A percentile compares a stretch with the other conserved stretches of the same genome.
These are phyloP conservation scores for Coemansia sp. DNA, from an alignment of 192 early-diverging fungal species.

Conservation along the genomic window DNA sequence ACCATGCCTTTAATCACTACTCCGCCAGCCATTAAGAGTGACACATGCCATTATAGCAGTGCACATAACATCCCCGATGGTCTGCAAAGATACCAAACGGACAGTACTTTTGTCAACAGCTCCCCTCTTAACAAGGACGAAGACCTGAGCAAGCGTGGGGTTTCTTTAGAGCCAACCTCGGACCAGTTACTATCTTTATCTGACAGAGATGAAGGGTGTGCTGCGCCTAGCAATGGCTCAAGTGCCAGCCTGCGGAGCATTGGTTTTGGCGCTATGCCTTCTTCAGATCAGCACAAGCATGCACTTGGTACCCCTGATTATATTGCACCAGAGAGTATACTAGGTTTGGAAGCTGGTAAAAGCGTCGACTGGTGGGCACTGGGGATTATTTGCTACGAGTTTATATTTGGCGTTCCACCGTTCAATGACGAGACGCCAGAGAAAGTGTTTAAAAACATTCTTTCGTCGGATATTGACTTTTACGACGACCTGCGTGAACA, in stretches of 20 bases:
- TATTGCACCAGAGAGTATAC: constrained; percentile 91
- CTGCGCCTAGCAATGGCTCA: constrained; percentile 6
- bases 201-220: neutral
- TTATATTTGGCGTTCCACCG: constrained; percentile 84
- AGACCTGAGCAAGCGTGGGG: constrained; percentile 54
- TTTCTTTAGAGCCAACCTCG: constrained; percentile 31
- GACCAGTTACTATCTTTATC: neutral
- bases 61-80: neutral
- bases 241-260: constrained; percentile 19
- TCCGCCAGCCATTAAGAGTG: constrained; percentile 10
- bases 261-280: neutral
- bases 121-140: neutral
- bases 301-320: constrained; percentile 88
- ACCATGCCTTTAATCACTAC: constrained; percentile 10
- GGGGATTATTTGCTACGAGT: constrained; percentile 91
- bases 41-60: neutral
- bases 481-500: constrained; percentile 28
- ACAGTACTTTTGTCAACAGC: neutral
- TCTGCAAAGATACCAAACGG: neutral
- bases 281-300: constrained; percentile 33
- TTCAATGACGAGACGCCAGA: constrained; percentile 60
- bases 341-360: constrained; percentile 72
- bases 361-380: constrained; percentile 91
- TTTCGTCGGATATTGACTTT: constrained; percentile 39
- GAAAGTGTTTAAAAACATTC: constrained; percentile 48